phyloP scores from a whole-genome alignment of 176 grass and related monocot genomes.

The Cenchrus purpureus region DNA sequence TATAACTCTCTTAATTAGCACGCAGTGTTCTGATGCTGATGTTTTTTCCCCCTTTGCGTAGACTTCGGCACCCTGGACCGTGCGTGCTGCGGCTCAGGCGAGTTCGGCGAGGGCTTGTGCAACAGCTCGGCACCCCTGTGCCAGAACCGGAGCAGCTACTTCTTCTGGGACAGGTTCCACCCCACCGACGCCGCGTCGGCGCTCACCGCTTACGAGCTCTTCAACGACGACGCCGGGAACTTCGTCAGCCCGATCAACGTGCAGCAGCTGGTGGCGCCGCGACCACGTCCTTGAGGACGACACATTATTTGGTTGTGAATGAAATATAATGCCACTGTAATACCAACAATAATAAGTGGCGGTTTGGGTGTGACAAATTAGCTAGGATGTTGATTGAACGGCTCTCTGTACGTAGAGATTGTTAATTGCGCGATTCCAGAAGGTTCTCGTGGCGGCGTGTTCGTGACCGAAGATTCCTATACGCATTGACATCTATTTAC shows the following conservation, averaged over 20 bases:
- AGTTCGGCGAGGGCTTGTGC: neutral
- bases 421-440: neutral
- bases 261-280: conserved; percentile 51
- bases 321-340: neutral
- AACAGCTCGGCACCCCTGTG: conserved; percentile 21
- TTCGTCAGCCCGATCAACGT: conserved; percentile 74
- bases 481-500: neutral
- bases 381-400: neutral
- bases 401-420: neutral
- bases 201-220: conserved; percentile 38
- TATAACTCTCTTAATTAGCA: too few relatives aligned
- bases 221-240: conserved; percentile 8
- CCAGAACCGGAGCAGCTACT: conserved; percentile 30
- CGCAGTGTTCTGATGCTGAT: neutral
- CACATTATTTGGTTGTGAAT: neutral
- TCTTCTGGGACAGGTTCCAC: conserved; percentile 81
- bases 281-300: neutral
- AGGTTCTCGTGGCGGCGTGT: neutral
- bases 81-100: conserved; percentile 48
- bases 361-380: neutral
- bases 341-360: conserved; percentile 4
- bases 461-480: conserved; percentile 5
- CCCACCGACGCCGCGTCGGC: conserved; percentile 51
- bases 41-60: neutral
- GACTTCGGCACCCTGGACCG: conserved; percentile 24